A percentile compares a stretch with the other conserved stretches of the same genome.
Evolutionary conservation across 1,284 basidiomycete genomes (phyloP).

Genomic region (Ustilago xerochloae): DNA sequence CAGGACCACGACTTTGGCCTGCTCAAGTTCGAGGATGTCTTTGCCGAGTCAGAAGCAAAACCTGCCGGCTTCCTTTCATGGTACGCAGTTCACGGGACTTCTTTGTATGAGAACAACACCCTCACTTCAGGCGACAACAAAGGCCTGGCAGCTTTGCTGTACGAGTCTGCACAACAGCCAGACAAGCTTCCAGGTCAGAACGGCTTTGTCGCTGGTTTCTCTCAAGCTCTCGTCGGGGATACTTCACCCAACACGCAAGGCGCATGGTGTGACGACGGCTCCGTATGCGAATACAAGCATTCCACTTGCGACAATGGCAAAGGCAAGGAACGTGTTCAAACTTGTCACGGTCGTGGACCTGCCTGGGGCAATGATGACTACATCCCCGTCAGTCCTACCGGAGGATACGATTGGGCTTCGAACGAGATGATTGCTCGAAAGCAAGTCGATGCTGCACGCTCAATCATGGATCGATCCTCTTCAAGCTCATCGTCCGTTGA

Average conservation of each 20-base stretch:
- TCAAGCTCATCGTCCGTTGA: background rate
- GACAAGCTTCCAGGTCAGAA: constrained; percentile 50
- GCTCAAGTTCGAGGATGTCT: constrained; percentile 52
- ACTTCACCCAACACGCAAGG: constrained; percentile 62
- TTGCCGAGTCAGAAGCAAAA: background rate
- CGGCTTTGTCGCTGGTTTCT: constrained; percentile 57
- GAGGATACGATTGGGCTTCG: constrained; percentile 53
- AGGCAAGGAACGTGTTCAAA: constrained; percentile 51
- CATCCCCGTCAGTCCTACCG: constrained; percentile 46
- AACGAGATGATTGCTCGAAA: constrained; percentile 60
- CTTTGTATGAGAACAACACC: constrained; percentile 62
- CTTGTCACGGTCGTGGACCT: constrained; percentile 56
- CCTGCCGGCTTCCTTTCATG: constrained; percentile 71
- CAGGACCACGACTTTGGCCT: constrained; percentile 60
- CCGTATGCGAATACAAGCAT: constrained; percentile 55
- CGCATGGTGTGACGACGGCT: constrained; percentile 56
- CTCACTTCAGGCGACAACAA: constrained; percentile 61
- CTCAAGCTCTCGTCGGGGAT: constrained; percentile 57
- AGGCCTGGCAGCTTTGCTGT: constrained; percentile 57
- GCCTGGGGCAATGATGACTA: constrained; percentile 48
- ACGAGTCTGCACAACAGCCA: constrained; percentile 49
- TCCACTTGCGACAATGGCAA: constrained; percentile 53
- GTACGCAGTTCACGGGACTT: constrained; percentile 79
- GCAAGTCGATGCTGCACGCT: constrained; percentile 53
- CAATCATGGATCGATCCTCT: constrained; percentile 32